Base-by-base conservation (phyloP, 1,284 basidiomycete genomes). In the Trichosporon asahii region DNA sequence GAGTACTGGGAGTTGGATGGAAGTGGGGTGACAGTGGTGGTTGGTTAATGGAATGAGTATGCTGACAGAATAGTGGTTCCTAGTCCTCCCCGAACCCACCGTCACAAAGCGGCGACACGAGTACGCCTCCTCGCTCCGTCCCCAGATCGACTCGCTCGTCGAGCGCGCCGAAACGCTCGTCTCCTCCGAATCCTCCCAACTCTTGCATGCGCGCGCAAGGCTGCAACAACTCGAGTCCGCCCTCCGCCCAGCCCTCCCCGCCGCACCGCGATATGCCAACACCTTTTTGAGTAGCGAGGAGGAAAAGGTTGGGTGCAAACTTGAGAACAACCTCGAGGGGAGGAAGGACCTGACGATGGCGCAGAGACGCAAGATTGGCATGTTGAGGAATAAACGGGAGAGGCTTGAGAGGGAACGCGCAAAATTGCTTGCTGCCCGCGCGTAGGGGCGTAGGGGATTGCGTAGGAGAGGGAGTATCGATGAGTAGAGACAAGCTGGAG, bases 101-200 rank as follows among this genome's bases (percentile, higher is more conserved):
- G 76, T 84, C 44, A 55, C 68, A 64, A 70, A 76, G 6, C 80
- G 82, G 68, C 79, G 80, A 73, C 68, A 71, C 12, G 75, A 77
- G 18, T 75, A 82, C 27, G 76, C 79, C 1, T 67, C 76, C n/a
- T 76, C 77, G 1, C 75, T 83, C 23, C 75, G 76, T 5, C 82
- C 82, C 9, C 79, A 83, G 66, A 82, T 84, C 66, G 79, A 82
- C 31, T 66, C 72, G 15, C 75, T 84, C 15, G 79, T 84, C 27
- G 64, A 73, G 7, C 75, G 77, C 55, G 77, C 80, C 8, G 81
- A 79, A 61, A 53, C 65, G 14, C 66, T 76, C 11, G 71, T 84
- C 0, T 67, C 75, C 23, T 69, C 66, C 3, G 75, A 82, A 25
- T 65, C 73, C 9, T 66, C 64, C 11, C 72, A 74, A 46, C 70